Evolutionary conservation across 257 asterid species (phyloP), one percentile per base, ranked within the genome.

Genomic region (Salvia splendens): DNA sequence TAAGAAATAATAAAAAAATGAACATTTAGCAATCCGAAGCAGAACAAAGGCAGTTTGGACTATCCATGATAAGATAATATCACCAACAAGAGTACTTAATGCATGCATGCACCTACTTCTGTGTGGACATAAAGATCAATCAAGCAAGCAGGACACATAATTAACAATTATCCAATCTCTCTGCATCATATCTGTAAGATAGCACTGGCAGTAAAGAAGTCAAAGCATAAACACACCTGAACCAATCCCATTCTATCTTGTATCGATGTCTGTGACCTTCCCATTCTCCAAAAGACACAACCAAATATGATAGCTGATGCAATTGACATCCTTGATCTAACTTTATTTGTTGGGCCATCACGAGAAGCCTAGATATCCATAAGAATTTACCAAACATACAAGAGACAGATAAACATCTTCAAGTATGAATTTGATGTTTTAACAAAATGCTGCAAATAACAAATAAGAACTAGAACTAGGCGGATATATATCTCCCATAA

Each of bases 211-310:
- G 12, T 33, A 41, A 54, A 49, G 57, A 8, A 64, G 50, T 38
- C 11, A 58, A 65, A 32, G 63, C 63, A 61, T 48, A 24, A 10
- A 41, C 60, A 57, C 40, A 92, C 98, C 97, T 93, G 99, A 83
- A 93, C 97, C 82, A 90, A 78, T 73, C 99, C 99, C 92, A 86
- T 75, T 77, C 99, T 84, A 77, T 93, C 99, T 81, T 88, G 99
- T 79, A 90, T 90, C 42, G 97, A 86, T 35, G 97, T 85, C 79
- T 93, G 99, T 30, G 96, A 90, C 74, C 79, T 82, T 69, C 95
- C 97, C 92, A 90, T 93, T 77, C 97, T 88, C 99, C 99, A 93
- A 83, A 93, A 93, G 68, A 93, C 94, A 51, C 97, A 93, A 69
- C 99, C 99, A 82, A 93, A 90, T 82, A 93, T 90, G 68, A 90